Conservation (phyloP, 495 filamentous ascomycete genomes). For the Tuber magnatum region DNA sequence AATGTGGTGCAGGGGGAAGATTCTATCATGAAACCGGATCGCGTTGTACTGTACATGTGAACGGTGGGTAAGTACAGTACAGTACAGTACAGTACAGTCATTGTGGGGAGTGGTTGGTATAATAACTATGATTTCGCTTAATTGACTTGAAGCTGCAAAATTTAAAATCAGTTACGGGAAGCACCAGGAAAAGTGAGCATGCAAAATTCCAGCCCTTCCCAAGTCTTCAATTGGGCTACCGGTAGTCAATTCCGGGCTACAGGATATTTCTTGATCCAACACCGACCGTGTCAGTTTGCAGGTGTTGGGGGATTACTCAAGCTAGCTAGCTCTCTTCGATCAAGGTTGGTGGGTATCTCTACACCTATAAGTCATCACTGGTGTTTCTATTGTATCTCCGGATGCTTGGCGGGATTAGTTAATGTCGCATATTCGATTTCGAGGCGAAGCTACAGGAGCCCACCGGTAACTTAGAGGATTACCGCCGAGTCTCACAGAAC, state of each 20-base stretch:
- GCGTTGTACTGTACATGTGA: not conserved
- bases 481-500: not conserved
- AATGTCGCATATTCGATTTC: not conserved
- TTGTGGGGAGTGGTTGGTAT: not conserved
- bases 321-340: not conserved
- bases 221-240: not conserved
- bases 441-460: not conserved
- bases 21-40: not conserved
- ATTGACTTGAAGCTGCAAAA: not conserved
- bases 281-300: not conserved
- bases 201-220: not conserved
- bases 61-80: not conserved
- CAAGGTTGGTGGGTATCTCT: not conserved
- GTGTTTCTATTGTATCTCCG: no score
- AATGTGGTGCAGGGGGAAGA: not conserved
- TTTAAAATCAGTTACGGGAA: not conserved
- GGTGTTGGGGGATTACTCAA: not conserved
- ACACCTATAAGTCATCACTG: not conserved
- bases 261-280: not conserved
- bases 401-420: not conserved
- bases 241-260: not conserved
- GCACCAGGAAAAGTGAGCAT: not conserved
- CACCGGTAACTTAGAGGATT: not conserved
- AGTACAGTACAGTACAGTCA: not conserved
- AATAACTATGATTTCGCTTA: not conserved